Evolutionary conservation across 371 early-diverging fungal species (phyloP).

Genomic region (Massospora cicadina): DNA sequence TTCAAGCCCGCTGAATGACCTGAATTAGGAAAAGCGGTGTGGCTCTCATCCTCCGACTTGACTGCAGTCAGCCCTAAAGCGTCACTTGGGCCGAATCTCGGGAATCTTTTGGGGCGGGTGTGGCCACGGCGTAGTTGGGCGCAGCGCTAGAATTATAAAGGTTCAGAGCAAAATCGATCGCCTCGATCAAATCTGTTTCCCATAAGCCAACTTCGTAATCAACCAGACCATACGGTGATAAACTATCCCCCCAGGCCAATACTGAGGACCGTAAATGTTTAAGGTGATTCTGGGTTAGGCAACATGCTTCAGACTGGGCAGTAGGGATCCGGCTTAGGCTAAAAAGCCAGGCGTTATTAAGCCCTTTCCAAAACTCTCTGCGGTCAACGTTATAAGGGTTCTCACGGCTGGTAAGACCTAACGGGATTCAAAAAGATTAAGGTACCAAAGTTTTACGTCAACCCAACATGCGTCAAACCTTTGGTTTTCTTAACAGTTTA

Average conservation of each 20-base stretch:
- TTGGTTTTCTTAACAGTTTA: no score
- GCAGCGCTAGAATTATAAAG: background rate
- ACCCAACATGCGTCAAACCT: no score
- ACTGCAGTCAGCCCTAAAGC: background rate
- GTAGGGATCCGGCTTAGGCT: slow-evolving; percentile 41
- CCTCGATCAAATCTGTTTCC: slow-evolving; percentile 57
- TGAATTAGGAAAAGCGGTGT: background rate
- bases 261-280: slow-evolving; percentile 40
- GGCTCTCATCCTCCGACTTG: background rate
- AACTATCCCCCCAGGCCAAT: slow-evolving; percentile 50
- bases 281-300: slow-evolving; percentile 34
- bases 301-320: slow-evolving; percentile 33
- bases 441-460: no score
- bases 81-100: background rate
- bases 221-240: slow-evolving; percentile 58
- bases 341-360: slow-evolving; percentile 65
- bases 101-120: background rate
- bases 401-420: slow-evolving; percentile 31
- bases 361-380: slow-evolving; percentile 57
- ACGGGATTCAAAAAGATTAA: no score
- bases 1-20: background rate
- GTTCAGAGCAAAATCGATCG: slow-evolving; percentile 25
- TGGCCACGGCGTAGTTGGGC: background rate
- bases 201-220: slow-evolving; percentile 77
- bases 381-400: slow-evolving; percentile 31